Percentiles rank a stretch among this genome's conserved stretches.
Evolutionary conservation across 2,329 filamentous ascomycete genomes (phyloP).

Genomic region (Aspergillus pseudoviridinutans): DNA sequence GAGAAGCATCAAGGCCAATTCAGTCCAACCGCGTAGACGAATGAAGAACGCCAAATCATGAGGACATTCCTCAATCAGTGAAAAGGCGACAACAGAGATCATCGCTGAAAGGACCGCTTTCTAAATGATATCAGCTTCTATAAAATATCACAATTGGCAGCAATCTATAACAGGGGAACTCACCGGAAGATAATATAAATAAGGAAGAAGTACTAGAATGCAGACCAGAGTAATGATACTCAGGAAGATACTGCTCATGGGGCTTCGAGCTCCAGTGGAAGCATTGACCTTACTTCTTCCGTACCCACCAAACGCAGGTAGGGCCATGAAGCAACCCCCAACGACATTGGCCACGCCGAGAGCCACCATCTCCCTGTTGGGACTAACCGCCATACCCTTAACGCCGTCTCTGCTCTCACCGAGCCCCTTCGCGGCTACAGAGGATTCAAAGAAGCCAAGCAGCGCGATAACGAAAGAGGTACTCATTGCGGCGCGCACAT

Average conservation of each 20-base stretch:
- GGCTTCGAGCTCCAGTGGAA: constrained; percentile 84
- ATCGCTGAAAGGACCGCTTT: constrained; percentile 92
- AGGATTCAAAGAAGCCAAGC: constrained; percentile 97
- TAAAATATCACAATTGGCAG: background rate
- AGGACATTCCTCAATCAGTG: constrained; percentile 90
- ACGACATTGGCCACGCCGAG: constrained; percentile 87
- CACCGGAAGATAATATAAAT: constrained; percentile 94
- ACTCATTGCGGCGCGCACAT: constrained; percentile 81
- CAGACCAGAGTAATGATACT: constrained; percentile 77
- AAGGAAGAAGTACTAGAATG: constrained; percentile 77
- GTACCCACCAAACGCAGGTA: constrained; percentile 94
- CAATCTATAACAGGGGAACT: constrained; percentile 35
- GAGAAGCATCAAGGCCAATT: constrained; percentile 79
- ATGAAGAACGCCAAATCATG: constrained; percentile 89
- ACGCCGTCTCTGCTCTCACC: constrained; percentile 64
- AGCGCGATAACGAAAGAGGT: constrained; percentile 91
- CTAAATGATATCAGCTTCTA: constrained; percentile 40
- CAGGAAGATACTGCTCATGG: constrained; percentile 87
- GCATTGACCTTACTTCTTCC: constrained; percentile 93
- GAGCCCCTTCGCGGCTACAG: constrained; percentile 89
- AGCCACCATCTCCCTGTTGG: constrained; percentile 90
- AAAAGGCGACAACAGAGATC: constrained; percentile 93
- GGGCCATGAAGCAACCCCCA: constrained; percentile 83
- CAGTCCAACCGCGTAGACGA: constrained; percentile 77
- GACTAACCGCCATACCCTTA: constrained; percentile 74